Evolutionary conservation across 495 filamentous ascomycete species (phyloP), one percentile per base, ranked within the genome.

Genomic region (Cercophora samala): DNA sequence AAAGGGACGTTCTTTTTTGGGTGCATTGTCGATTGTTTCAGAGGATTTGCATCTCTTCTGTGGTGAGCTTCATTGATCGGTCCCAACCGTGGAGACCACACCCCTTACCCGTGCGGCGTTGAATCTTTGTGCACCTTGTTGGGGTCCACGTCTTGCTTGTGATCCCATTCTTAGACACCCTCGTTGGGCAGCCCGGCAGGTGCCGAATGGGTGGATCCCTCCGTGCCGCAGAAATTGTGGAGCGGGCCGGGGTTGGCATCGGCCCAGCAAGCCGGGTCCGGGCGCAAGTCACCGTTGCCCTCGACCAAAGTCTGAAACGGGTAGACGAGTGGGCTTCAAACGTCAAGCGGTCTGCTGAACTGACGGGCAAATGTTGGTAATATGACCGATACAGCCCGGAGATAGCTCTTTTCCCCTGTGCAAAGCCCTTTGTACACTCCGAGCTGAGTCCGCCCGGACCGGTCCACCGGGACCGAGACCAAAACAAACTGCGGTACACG

Each of bases 201-300:
- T 42, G 37, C 65, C 51, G 42, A 56, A 56, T 56, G 21, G 13
- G 11, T 42, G 51, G 23, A 63, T 53, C 6, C 23, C 46, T 64
- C 62, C 62, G 66, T 61, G 66, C 62, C 62, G 51, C 61, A 62
- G 4, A 56, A 64, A 52, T 46, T n/a, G 54, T 66, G 67, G 60
- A 58, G 63, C 37, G 6, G 63, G 58, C 26, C 59, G 67, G 60
- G 11, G 51, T 54, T 37, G 53, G 56, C 56, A 52, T 46, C 63
- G 67, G 60, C 58, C 63, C 21, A 62, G 29, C 25, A 22, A 15
- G 25, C 29, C 46, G 63, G 67, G 17, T 37, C 25, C 25, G 1
- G n/a, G 19, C n/a, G 26, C 6, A 37, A 29, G 9, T 29, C 60
- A 11, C 29, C 1, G 24, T 62, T 29, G 51, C 21, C 58, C 52